phyloP scores from a whole-genome alignment of 1,139 yeast genomes.

The Kodamaea plutei region DNA sequence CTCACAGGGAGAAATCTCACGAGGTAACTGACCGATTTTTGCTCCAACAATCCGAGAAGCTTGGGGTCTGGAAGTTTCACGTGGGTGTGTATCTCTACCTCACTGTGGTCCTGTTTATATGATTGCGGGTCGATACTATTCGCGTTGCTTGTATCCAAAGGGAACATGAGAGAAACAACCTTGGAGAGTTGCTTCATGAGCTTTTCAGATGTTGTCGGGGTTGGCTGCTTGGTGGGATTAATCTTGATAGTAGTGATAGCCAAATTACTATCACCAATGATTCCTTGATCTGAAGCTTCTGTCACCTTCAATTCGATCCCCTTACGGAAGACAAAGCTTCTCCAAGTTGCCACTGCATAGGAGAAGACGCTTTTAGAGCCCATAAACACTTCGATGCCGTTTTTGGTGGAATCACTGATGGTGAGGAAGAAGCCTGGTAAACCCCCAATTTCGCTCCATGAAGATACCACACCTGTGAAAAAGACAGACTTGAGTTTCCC shows the following conservation, averaged over 20 bases:
- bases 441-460: conserved; percentile 80
- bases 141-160: conserved; percentile 37
- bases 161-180: conserved; percentile 46
- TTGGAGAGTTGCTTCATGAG: conserved; percentile 23
- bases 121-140: conserved; percentile 38
- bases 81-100: conserved; percentile 41
- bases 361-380: conserved; percentile 37
- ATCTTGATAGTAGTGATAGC: conserved; percentile 51
- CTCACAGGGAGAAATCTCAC: conserved; percentile 63
- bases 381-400: conserved; percentile 38
- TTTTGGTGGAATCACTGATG: conserved; percentile 74
- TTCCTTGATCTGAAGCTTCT: conserved; percentile 29
- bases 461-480: conserved; percentile 62
- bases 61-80: conserved; percentile 29
- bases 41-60: conserved; percentile 17
- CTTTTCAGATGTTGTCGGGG: background rate
- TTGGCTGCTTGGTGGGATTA: conserved; percentile 3
- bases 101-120: conserved; percentile 38
- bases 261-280: conserved; percentile 50
- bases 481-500: conserved; percentile 62
- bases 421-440: conserved; percentile 86
- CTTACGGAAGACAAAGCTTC: conserved; percentile 81
- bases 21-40: conserved; percentile 50
- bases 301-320: conserved; percentile 57
- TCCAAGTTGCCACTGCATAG: conserved; percentile 73